Evolutionary conservation across 2,329 filamentous ascomycete species (phyloP).

Genomic region (Sarocladiaceae sp.): DNA sequence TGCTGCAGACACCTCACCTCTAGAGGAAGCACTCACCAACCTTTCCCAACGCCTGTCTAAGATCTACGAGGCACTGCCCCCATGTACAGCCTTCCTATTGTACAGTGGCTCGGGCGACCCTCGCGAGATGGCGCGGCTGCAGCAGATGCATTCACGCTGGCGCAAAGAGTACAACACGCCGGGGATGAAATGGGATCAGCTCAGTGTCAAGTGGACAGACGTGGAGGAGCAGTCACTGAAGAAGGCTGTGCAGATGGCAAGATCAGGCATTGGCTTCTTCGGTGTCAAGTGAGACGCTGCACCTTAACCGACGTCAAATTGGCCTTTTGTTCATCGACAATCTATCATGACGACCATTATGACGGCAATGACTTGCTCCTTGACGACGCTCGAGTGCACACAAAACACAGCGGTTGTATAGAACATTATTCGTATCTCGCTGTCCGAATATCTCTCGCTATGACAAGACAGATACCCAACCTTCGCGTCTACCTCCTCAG

Average conservation of each 20-base stretch:
- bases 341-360: too few species aligned
- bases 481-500: too few species aligned
- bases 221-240: slow-evolving; percentile 57
- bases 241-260: slow-evolving; percentile 48
- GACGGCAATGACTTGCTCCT: too few species aligned
- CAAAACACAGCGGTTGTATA: too few species aligned
- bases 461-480: neutral
- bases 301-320: neutral
- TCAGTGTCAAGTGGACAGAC: slow-evolving; percentile 63
- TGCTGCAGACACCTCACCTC: slow-evolving; percentile 21
- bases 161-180: slow-evolving; percentile 58
- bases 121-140: slow-evolving; percentile 57
- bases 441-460: too few species aligned
- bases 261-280: slow-evolving; percentile 59
- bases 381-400: too few species aligned
- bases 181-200: slow-evolving; percentile 59
- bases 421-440: too few species aligned
- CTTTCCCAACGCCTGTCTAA: slow-evolving; percentile 44
- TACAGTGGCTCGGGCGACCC: slow-evolving; percentile 63
- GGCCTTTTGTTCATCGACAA: too few species aligned
- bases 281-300: slow-evolving; percentile 46
- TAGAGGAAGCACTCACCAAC: slow-evolving; percentile 40
- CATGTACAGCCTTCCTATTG: slow-evolving; percentile 59
- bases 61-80: slow-evolving; percentile 53
- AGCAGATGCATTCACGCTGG: slow-evolving; percentile 54